Conservation (phyloP, 116 monocot species). For the Cymodocea nodosa region DNA sequence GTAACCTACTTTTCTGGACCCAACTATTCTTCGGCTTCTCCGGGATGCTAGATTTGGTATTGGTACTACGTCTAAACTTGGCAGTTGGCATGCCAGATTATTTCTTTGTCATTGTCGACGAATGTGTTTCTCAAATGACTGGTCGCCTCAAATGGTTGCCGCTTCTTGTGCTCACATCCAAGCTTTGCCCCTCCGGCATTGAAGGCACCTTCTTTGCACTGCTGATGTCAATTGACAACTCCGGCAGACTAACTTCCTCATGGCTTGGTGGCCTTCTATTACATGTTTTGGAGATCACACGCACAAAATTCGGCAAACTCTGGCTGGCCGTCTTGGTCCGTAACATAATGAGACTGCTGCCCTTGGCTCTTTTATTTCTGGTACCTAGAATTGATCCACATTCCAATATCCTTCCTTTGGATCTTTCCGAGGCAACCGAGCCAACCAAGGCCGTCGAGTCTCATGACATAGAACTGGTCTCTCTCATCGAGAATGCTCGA, state of each 20-base stretch:
- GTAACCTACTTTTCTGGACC: slow-evolving; percentile 46
- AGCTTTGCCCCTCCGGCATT: slow-evolving; percentile 67
- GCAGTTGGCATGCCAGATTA: slow-evolving; percentile 45
- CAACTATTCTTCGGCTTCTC: slow-evolving; percentile 41
- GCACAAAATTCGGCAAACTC: slow-evolving; percentile 49
- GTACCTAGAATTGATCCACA: slow-evolving; percentile 39
- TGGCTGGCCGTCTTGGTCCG: slow-evolving; percentile 59
- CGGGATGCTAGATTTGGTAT: slow-evolving; percentile 57
- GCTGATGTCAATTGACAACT: slow-evolving; percentile 69
- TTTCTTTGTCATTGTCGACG: slow-evolving; percentile 47
- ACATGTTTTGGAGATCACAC: slow-evolving; percentile 35
- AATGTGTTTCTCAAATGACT: slow-evolving; percentile 41
- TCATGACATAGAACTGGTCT: slow-evolving; percentile 16
- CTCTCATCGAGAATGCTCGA: slow-evolving; percentile 13
- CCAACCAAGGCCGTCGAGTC: neutral
- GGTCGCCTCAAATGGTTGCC: slow-evolving; percentile 74
- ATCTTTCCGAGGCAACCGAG: slow-evolving; percentile 11
- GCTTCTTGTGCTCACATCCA: slow-evolving; percentile 57
- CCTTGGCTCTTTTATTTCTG: slow-evolving; percentile 40
- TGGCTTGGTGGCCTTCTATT: slow-evolving; percentile 67
- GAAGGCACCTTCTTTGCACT: slow-evolving; percentile 87
- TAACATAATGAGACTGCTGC: slow-evolving; percentile 36
- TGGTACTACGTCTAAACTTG: slow-evolving; percentile 51
- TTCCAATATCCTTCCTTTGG: slow-evolving; percentile 32
- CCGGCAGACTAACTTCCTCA: slow-evolving; percentile 43